Evolutionary conservation across 371 early-diverging fungal species (phyloP), one percentile per base, ranked within the genome.

Genomic region (Mucor sp.): DNA sequence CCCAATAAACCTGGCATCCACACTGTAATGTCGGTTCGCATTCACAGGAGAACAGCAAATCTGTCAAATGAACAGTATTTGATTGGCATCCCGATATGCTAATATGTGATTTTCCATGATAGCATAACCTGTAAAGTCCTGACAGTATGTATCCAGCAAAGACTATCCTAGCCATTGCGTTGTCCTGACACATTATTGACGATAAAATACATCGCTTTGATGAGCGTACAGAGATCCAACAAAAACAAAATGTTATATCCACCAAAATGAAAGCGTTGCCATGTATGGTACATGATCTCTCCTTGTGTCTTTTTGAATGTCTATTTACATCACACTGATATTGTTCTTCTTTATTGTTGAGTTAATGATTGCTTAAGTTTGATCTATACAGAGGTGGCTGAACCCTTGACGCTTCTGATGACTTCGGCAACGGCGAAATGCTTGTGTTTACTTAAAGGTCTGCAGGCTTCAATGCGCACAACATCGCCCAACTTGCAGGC

Each of bases 391-490:
- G 55, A 55, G 48, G 41, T 44, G 19, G 60, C 50, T 27, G 65
- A 59, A 23, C 64, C 63, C 32, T 78, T 77, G 30, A 70, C 62
- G 47, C 75, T 81, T 71, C 80, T 75, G 30, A 96, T 85, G 65
- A 97, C 90, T 76, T 95, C 95, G 21, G 94, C 94, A 21, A 97
- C 87, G 17, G 90, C 84, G 74, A 96, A 97, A 66, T 89, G 86
- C 84, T 97, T 97, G 79, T 78, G 86, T 78, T 91, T 93, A 85
- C 94, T 94, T 62, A 96, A 67, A 58, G 95, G 95, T 70, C 90
- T 81, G 85, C 94, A 95, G 50, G 93, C 90, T 79, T 97, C 94
- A 62, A 97, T 97, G 58, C 95, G 89, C 30, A 97, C 96, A 66
- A 93, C 87, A 77, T 97, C 97, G 53, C 97, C 97, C 44, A 96